phyloP scores from a whole-genome alignment of 331 rosid species.

The Pyracantha coccinea region DNA sequence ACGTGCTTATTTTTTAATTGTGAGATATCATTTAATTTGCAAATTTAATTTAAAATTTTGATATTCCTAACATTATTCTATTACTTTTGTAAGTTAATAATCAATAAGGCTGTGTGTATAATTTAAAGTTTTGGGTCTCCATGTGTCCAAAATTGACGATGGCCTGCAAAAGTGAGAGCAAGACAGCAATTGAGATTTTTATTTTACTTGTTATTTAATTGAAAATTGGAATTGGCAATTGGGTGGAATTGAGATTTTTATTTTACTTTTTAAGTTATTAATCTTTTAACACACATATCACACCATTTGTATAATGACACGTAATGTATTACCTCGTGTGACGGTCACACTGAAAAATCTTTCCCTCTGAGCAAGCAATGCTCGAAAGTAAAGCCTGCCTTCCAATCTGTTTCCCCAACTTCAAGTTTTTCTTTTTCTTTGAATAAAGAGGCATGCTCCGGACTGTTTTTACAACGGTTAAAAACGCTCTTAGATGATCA shows the following conservation, averaged over 20 bases:
- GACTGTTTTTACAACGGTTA: too few species aligned
- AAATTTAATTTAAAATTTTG: too few species aligned
- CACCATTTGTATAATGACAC: too few species aligned
- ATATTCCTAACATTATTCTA: background rate
- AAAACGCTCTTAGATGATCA: too few species aligned
- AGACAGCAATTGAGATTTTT: background rate
- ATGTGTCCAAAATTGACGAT: background rate
- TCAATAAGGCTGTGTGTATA: background rate
- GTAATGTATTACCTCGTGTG: too few species aligned
- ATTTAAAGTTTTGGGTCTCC: background rate
- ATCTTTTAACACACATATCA: too few species aligned
- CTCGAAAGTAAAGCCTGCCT: background rate
- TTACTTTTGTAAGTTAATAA: background rate
- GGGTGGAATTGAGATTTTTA: too few species aligned
- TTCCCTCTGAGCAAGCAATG: background rate
- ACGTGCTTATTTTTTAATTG: rapidly evolving
- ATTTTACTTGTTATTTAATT: too few species aligned
- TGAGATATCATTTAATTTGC: too few species aligned
- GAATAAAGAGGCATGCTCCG: too few species aligned
- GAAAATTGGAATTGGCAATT: background rate
- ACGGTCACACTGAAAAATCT: too few species aligned
- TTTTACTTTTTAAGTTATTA: too few species aligned
- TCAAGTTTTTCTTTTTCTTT: background rate
- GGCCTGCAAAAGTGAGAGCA: background rate
- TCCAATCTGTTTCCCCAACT: background rate